Evolutionary conservation across 1,284 basidiomycete genomes (phyloP), one percentile per base, ranked within the genome.

Genomic region (Cutaneotrichosporon mucoides): DNA sequence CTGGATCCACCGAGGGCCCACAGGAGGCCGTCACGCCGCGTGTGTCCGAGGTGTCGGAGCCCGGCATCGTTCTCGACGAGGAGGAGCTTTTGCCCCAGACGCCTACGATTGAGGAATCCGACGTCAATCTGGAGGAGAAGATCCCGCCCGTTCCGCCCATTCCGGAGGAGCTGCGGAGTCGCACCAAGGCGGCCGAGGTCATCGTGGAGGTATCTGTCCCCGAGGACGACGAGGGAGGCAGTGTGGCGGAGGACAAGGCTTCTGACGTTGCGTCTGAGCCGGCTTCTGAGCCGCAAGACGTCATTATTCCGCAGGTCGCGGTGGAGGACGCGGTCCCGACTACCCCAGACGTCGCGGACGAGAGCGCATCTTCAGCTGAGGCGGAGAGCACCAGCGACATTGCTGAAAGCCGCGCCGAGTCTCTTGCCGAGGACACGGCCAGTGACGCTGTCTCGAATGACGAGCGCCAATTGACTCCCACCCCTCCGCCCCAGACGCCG

Each of bases 21-120:
- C 64, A 59, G 5, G 71, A 69, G 56, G 67, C 69, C 7, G 57
- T 65, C 9, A 73, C 71, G 6, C 71, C 71, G 12, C 58, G 61
- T 3, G 33, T 59, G 11, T 70, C 68, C 13, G 63, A 69, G 37
- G 44, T 50, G 2, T 16, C 55, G 15, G 68, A 65, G 55, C 67
- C 64, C 34, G 57, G 63, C 59, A 69, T 66, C 43, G 66, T 58
- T 8, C 63, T 60, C 8, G 66, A 59, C 66, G 79, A 62, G 73
- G 53, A 53, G 34, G 15, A 36, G 5, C 12, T 13, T 48, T 10
- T 16, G 33, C 16, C 44, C 16, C 44, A 8, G 33, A 12, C 46
- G 46, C 13, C 43, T 10, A 50, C 48, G 36, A 51, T 8, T 24
- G 8, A 24, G 43, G 34, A 35, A 10, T 24, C 15, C 9, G 38